These are phyloP conservation scores for Pythium oligandrum DNA, from an alignment of 352 stramenopile genomes.

Conservation along the genomic window DNA sequence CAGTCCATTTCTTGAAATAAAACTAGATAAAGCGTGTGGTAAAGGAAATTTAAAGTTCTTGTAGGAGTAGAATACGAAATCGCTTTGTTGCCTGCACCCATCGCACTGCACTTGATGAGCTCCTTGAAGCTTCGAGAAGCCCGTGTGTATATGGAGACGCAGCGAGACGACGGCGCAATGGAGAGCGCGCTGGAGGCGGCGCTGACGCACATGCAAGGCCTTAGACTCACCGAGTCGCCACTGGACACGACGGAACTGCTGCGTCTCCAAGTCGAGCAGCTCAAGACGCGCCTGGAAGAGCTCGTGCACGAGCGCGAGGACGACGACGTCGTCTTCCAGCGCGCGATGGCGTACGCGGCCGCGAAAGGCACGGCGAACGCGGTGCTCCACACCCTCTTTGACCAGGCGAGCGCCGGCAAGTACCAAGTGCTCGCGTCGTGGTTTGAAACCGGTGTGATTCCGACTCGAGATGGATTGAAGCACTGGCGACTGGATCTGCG, in stretches of 20 bases:
- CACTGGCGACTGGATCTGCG: constrained; percentile 69
- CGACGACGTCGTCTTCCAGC: constrained; percentile 53
- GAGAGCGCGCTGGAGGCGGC: too few species aligned
- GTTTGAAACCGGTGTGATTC: constrained; percentile 66
- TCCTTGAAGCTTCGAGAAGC: too few species aligned
- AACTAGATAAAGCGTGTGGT: too few species aligned
- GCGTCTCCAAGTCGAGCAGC: constrained; percentile 44
- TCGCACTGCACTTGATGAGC: too few species aligned
- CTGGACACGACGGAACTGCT: constrained; percentile 17
- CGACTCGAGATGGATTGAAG: constrained; percentile 65
- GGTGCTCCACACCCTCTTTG: constrained; percentile 73
- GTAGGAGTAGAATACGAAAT: too few species aligned
- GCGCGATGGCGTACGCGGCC: constrained; percentile 46
- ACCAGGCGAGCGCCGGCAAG: constrained; percentile 60
- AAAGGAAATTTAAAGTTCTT: too few species aligned
- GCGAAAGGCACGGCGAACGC: constrained; percentile 74
- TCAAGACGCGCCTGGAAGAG: constrained; percentile 36
- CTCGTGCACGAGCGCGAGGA: constrained; percentile 56
- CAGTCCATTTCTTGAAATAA: too few species aligned
- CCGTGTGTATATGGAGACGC: too few species aligned
- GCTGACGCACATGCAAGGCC: too few species aligned
- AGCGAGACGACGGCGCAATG: too few species aligned
- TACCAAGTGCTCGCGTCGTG: constrained; percentile 44
- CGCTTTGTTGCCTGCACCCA: too few species aligned
- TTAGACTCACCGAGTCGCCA: too few species aligned